Base-by-base conservation (phyloP, 805 yeast genomes). In the Myxozyma kluyveri region DNA sequence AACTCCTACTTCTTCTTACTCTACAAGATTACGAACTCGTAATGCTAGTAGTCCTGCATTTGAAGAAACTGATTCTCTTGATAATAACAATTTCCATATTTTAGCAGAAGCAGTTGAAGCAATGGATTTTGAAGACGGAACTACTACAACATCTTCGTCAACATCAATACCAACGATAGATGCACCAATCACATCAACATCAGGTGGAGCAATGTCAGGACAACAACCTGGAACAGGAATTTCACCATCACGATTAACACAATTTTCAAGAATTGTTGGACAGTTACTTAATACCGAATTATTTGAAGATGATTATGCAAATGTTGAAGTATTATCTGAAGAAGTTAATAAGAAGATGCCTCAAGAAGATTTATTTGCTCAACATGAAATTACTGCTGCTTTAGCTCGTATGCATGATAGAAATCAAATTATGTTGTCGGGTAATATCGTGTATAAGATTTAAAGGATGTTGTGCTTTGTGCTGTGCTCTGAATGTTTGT, bases 171-270 rank as follows among this genome's bases (percentile, higher is more conserved):
- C n/a, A n/a, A n/a, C n/a, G n/a, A n/a, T n/a, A n/a, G n/a, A n/a
- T n/a, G n/a, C n/a, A n/a, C n/a, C n/a, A n/a, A n/a, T n/a, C n/a
- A n/a, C n/a, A n/a, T n/a, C 36, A 32, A 9, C 23, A n/a, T 5
- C 4, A n/a, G 10, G 12, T 7, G 39, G 39, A 14, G 21, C 43
- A 6, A 43, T 37, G 48, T 52, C 59, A 48, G 47, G 51, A 48
- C 26, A 59, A 59, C 38, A 44, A 52, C 27, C 65, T 62, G 31
- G 75, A 19, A 45, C 72, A 10, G 67, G 67, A 7, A 72, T 82
- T 18, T 79, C 86, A 2, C 73, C 75, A 1, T 72, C 76, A 18
- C 72, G 88, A 58, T 69, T 74, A 46, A 71, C 69, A n/a, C 61
- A 65, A 27, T 75, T 81, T 61, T 73, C 75, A 19, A 71, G 73